Conservation (phyloP, 345 rosid species). For the Sonneratia alba region DNA sequence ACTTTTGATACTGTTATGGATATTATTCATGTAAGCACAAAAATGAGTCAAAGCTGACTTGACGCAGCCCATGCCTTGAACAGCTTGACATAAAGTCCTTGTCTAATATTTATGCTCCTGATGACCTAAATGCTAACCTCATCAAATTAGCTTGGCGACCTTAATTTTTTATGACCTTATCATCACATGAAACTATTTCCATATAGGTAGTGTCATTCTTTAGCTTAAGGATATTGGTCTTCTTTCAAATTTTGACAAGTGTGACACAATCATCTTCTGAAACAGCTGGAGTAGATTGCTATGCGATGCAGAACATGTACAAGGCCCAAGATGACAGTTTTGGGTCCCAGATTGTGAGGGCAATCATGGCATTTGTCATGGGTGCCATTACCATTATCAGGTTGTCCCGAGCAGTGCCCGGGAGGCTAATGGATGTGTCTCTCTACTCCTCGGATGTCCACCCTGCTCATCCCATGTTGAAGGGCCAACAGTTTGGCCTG, state of each 20-base stretch:
- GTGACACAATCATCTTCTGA: neutral
- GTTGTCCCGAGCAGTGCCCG: conserved; percentile 71
- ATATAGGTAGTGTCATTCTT: neutral
- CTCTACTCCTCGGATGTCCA: conserved; percentile 42
- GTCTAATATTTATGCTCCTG: no score
- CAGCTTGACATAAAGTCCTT: no score
- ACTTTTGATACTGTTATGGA: no score
- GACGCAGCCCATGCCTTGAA: no score
- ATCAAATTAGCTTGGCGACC: neutral
- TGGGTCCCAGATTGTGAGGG: conserved; percentile 55
- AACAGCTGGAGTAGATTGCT: conserved; percentile 29
- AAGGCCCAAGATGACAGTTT: conserved; percentile 29
- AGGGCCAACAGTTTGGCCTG: conserved; percentile 22
- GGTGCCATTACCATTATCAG: conserved; percentile 71
- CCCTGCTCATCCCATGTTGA: conserved; percentile 25
- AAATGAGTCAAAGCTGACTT: no score
- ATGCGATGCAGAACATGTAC: conserved; percentile 22
- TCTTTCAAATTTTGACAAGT: neutral
- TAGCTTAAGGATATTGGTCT: neutral
- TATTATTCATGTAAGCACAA: no score
- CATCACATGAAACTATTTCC: neutral
- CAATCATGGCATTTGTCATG: conserved; percentile 78
- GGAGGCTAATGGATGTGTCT: conserved; percentile 45
- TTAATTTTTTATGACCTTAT: neutral
- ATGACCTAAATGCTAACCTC: neutral